phyloP scores from a whole-genome alignment of 169 alveolate genomes.

The Plasmodium berghei region DNA sequence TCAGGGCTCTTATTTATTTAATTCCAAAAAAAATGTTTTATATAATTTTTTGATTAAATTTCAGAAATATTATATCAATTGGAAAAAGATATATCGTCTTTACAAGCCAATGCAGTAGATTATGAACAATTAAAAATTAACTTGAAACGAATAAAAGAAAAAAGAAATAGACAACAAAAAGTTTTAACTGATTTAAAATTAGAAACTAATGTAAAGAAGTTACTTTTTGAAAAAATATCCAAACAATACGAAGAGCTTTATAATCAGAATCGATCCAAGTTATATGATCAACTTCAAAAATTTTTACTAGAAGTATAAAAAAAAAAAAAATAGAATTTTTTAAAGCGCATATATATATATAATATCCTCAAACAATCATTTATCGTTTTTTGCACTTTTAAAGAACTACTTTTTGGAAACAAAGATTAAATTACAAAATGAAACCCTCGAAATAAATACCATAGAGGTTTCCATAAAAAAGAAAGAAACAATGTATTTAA shows the following conservation, averaged over 20 bases:
- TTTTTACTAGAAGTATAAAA: constrained; percentile 42
- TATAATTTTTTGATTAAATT: too few species aligned
- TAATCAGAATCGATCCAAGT: constrained; percentile 20
- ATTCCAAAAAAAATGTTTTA: background rate
- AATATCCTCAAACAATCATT: background rate
- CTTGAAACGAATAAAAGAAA: constrained; percentile 50
- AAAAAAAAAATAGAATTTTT: background rate
- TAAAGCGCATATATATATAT: background rate
- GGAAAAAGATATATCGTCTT: constrained; percentile 22
- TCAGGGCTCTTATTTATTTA: background rate
- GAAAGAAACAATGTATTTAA: background rate
- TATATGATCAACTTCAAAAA: constrained; percentile 28
- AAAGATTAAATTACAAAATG: constrained; percentile 38
- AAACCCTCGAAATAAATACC: constrained; percentile 44
- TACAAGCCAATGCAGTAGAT: constrained; percentile 29
- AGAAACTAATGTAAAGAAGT: constrained; percentile 47
- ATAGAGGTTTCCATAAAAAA: constrained; percentile 16
- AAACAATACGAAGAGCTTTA: constrained; percentile 24
- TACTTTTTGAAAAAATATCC: constrained; percentile 34
- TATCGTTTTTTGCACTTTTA: background rate
- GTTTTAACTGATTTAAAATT: constrained; percentile 48
- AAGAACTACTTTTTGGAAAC: constrained; percentile 72
- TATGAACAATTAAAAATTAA: constrained; percentile 52
- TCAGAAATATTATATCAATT: constrained; percentile 30
- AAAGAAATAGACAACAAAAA: constrained; percentile 58